A percentile compares a stretch with the other conserved stretches of the same genome.
Conservation (phyloP, 1,284 basidiomycete genomes). For the Cystobasidium slooffiae region DNA sequence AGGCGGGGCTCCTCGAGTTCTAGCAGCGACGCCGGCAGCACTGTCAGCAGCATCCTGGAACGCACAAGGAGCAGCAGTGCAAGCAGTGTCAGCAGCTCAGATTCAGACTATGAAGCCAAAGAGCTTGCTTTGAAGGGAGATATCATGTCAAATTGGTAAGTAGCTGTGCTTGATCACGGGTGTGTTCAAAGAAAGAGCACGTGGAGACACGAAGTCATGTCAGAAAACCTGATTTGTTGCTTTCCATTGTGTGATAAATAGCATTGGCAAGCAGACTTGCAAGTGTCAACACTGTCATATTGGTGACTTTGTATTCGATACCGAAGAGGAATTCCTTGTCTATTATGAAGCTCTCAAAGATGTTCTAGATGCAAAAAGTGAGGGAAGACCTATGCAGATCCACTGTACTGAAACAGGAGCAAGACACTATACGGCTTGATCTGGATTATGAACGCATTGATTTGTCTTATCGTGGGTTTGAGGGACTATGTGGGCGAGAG, state of each 20-base stretch:
- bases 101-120: conserved; percentile 10
- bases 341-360: conserved; percentile 30
- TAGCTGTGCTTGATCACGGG: background rate
- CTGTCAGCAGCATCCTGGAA: conserved; percentile 8
- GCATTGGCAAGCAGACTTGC: conserved; percentile 27
- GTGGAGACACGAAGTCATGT: background rate
- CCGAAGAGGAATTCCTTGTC: conserved; percentile 27
- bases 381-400: conserved; percentile 3
- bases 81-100: background rate
- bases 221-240: background rate
- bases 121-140: conserved; percentile 11
- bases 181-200: background rate
- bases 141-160: conserved; percentile 20
- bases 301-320: conserved; percentile 32
- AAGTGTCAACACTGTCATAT: conserved; percentile 28
- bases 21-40: background rate
- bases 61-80: conserved; percentile 21
- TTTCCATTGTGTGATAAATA: background rate
- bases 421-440: conserved; percentile 10
- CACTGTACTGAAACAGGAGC: conserved; percentile 11
- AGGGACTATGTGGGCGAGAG: too few species aligned
- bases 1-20: conserved; percentile 6
- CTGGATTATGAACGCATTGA: background rate
- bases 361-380: conserved; percentile 20
- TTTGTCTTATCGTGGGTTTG: background rate